Evolutionary conservation across 352 stramenopile species (phyloP).

Genomic region (Pythium oligandrum): DNA sequence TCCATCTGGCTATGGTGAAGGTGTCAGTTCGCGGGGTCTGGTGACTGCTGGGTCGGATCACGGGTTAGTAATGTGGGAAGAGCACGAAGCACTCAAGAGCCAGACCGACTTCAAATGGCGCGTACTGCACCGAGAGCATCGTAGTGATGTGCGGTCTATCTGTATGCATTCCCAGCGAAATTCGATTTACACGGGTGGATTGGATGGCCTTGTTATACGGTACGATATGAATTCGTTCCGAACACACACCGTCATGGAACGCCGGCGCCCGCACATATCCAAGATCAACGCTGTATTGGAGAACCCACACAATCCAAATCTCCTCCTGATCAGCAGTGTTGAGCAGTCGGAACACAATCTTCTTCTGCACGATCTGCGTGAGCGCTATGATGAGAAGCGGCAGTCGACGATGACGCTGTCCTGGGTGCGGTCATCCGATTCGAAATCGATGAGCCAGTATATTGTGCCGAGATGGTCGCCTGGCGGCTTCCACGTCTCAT

Average conservation of each 20-base stretch:
- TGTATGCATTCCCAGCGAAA: constrained; percentile 75
- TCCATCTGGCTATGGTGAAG: constrained; percentile 38
- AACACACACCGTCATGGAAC: constrained; percentile 50
- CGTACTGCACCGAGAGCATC: constrained; percentile 68
- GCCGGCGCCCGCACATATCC: constrained; percentile 67
- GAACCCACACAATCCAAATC: constrained; percentile 77
- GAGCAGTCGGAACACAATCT: constrained; percentile 62
- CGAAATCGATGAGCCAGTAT: constrained; percentile 75
- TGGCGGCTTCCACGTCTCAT: constrained; percentile 38
- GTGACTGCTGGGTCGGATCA: constrained; percentile 73
- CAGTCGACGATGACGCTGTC: constrained; percentile 54
- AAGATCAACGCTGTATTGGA: constrained; percentile 84
- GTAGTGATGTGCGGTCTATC: constrained; percentile 68
- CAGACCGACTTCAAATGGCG: constrained; percentile 54
- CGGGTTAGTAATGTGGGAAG: constrained; percentile 71
- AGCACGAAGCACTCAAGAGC: constrained; percentile 30
- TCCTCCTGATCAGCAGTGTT: constrained; percentile 73
- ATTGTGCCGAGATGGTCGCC: constrained; percentile 79
- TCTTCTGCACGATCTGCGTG: constrained; percentile 67
- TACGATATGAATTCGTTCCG: constrained; percentile 59
- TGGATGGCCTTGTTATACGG: constrained; percentile 65
- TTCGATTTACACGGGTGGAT: constrained; percentile 58
- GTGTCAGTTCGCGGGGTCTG: constrained; percentile 40
- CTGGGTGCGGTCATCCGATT: constrained; percentile 43
- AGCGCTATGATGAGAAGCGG: constrained; percentile 32